phyloP scores from a whole-genome alignment of 2,329 filamentous ascomycete genomes.

The Leptoxyphium fumago region DNA sequence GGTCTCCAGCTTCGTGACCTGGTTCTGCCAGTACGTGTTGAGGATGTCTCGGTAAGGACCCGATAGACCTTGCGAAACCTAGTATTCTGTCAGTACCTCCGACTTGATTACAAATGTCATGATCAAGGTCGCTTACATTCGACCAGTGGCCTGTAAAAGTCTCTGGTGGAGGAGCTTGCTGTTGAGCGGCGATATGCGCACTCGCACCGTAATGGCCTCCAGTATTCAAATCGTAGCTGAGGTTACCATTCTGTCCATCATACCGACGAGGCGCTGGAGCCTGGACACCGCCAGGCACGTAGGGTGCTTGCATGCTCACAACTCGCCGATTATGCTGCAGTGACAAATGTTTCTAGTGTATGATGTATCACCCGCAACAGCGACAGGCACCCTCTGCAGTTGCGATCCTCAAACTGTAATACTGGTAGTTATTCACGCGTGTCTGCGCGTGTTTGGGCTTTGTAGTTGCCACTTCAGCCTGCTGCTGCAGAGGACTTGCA shows the following conservation, averaged over 20 bases:
- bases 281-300: slow-evolving; percentile 12
- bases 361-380: too few species aligned
- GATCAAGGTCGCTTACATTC: slow-evolving; percentile 50
- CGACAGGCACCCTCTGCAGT: too few species aligned
- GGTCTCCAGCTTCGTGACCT: slow-evolving; percentile 85
- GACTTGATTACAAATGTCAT: slow-evolving; percentile 2
- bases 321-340: neutral
- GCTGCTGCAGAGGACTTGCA: too few species aligned
- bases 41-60: slow-evolving; percentile 93
- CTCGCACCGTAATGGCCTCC: slow-evolving; percentile 35
- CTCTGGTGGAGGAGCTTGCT: slow-evolving; percentile 76
- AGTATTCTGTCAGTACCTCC: slow-evolving; percentile 13
- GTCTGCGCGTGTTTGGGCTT: too few species aligned
- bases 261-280: slow-evolving; percentile 26
- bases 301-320: slow-evolving; percentile 12
- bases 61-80: slow-evolving; percentile 90
- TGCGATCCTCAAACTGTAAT: too few species aligned
- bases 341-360: too few species aligned
- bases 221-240: slow-evolving; percentile 30
- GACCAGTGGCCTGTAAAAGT: slow-evolving; percentile 90
- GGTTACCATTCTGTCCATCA: slow-evolving; percentile 35
- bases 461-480: too few species aligned
- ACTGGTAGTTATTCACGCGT: too few species aligned
- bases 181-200: slow-evolving; percentile 65
- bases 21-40: slow-evolving; percentile 98